Base-by-base conservation (phyloP, 2,329 filamentous ascomycete genomes). In the Verticillium isaacii region DNA sequence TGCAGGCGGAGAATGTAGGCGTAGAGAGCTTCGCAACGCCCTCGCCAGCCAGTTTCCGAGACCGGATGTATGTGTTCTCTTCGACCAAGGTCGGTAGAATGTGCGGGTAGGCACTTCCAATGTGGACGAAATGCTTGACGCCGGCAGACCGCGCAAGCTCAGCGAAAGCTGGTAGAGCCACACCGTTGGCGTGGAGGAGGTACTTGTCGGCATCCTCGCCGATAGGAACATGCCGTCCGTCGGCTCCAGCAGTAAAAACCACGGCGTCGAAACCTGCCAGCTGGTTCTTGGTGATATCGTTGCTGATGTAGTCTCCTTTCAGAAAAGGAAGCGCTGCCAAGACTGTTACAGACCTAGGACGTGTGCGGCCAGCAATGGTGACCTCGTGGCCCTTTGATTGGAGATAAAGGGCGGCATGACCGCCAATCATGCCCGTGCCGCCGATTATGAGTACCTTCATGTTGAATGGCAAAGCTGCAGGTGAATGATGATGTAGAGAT, bases 361-460 rank as follows among this genome's bases (percentile, higher is more conserved):
- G n/a, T 15, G 17, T 45, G 5, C 62, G 62, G 4, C 62, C 60
- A 17, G 58, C 45, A 17, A 62, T 57, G 55, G 60, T 62, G 12
- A 64, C 58, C 0, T 32, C 11, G 45, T 62, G 58, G 5, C 60
- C 60, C 23, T 58, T 29, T 3, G 60, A 62, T 1, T 32, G 55
- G n/a, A 64, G 60, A 25, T 58, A 19, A 0, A 60, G 34, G 4
- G 62, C 60, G 3, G 62, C 62, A 41, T 60, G 60, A 19, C 58
- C 60, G 23, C 62, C 62, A 6, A 64, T 59, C 55, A 58, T 32
- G 23, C 62, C 62, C 5, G 58, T 56, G 3, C 62, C 62, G 17
- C 62, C 62, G 2, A 64, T 25, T 7, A 64, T 32, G 36, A 64
- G 62, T 7, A 60, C 34, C 15, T 37, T 60, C 61, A 59, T 64